These are phyloP conservation scores for Pseudopyrenochaeta lycopersici DNA, from an alignment of 2,329 filamentous ascomycete species.

Conservation along the genomic window DNA sequence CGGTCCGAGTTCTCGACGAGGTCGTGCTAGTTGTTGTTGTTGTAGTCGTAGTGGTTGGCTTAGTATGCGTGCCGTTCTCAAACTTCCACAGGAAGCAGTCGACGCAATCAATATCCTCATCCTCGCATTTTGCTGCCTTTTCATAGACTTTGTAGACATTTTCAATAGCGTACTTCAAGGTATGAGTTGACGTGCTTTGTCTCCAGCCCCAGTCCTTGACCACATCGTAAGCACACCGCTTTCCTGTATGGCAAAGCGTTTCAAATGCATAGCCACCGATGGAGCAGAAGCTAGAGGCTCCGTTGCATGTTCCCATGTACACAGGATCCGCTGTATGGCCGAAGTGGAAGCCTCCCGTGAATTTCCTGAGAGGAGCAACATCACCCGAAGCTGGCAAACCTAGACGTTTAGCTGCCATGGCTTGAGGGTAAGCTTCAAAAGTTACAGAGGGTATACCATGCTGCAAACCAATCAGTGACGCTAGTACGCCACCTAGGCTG, in stretches of 20 bases:
- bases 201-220: constrained; percentile 50
- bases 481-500: constrained; percentile 46
- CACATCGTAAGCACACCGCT: constrained; percentile 46
- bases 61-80: constrained; percentile 45
- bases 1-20: constrained; percentile 39
- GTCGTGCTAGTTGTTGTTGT: constrained; percentile 36
- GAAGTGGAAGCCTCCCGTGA: constrained; percentile 48
- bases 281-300: constrained; percentile 46
- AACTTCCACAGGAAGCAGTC: constrained; percentile 50
- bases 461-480: constrained; percentile 44
- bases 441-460: constrained; percentile 44
- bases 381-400: constrained; percentile 41
- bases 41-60: constrained; percentile 32
- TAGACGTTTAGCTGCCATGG: constrained; percentile 44
- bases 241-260: constrained; percentile 47
- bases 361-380: constrained; percentile 39
- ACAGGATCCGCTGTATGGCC: constrained; percentile 48
- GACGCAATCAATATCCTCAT: constrained; percentile 45
- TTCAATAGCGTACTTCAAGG: constrained; percentile 45
- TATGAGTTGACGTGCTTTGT: constrained; percentile 43
- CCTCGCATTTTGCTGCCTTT: constrained; percentile 41
- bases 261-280: constrained; percentile 49
- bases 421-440: constrained; percentile 49
- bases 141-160: constrained; percentile 47
- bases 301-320: constrained; percentile 49